These are phyloP conservation scores for Pseudogymnoascus sp. DNA, from an alignment of 2,329 filamentous ascomycete genomes.

Conservation along the genomic window DNA sequence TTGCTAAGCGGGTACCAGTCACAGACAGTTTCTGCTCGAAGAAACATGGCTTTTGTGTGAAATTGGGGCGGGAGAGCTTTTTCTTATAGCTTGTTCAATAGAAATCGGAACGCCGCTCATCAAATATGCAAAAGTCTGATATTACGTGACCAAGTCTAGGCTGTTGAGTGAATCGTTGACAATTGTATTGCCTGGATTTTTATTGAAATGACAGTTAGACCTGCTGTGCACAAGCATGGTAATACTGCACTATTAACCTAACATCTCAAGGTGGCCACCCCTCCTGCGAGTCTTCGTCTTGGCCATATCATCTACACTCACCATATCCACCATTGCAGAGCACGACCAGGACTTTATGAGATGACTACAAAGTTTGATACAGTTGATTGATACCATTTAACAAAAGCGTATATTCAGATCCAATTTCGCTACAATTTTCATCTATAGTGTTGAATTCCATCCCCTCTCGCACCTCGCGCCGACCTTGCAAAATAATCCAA, in stretches of 20 bases:
- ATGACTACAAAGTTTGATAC: not conserved
- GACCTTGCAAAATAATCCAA: slow-evolving; percentile 1
- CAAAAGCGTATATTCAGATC: not conserved
- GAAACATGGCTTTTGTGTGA: not conserved
- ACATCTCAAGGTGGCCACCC: not conserved
- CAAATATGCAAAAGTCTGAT: not conserved
- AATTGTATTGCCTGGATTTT: not conserved
- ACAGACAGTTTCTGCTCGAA: not conserved
- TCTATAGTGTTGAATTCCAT: slow-evolving; percentile 6
- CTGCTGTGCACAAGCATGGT: not conserved
- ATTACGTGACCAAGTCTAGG: not conserved
- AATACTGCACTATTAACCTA: not conserved
- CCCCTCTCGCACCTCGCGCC: slow-evolving; percentile 7
- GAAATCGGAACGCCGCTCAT: not conserved
- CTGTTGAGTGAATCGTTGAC: not conserved
- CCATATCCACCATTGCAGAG: not conserved
- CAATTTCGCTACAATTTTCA: not conserved
- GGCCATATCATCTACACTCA: not conserved
- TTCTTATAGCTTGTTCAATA: not conserved
- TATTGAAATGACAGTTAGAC: not conserved
- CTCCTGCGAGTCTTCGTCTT: not conserved
- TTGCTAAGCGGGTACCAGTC: not conserved
- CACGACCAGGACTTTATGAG: not conserved
- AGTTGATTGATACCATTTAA: slow-evolving; percentile 2
- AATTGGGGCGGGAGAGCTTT: not conserved